Base-by-base conservation (phyloP, 2,329 filamentous ascomycete species). In the Elsinoe fawcettii region DNA sequence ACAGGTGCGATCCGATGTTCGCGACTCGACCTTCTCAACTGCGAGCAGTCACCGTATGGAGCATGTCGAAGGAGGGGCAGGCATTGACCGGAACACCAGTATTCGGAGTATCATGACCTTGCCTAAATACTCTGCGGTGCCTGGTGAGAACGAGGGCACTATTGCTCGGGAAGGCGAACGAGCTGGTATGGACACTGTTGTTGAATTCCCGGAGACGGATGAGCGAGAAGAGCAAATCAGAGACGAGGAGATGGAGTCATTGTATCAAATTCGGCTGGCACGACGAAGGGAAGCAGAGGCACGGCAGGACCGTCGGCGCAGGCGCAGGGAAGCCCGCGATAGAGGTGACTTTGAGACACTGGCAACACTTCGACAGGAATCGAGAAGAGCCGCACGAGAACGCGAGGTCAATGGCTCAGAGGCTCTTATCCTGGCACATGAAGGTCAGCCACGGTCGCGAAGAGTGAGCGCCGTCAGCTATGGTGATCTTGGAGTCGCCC, bases 21-120 rank as follows among this genome's bases (percentile, higher is more conserved):
- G 56, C 34, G 36, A 58, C 30, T 58, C 56, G 34, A 51, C 34
- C 12, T 39, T 27, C 16, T 58, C 56, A 9, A 39, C 39, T n/a
- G 30, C 49, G n/a, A 53, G 34, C 49, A 53, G 49, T 23, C 44
- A 51, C 30, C 37, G 25, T 5, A 56, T 56, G 54, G 54, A 47
- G 18, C 46, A 58, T 55, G 56, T 53, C 37, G 56, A 58, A 49
- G 32, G 53, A 12, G 58, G 58, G 25, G 56, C 55, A 22, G 75
- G 73, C 3, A 82, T 96, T 11, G 88, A 92, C 67, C 82, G 92
- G 30, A 87, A 92, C 65, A 90, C 88, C 1, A 95, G 89, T 7
- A 79, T 97, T 46, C 85, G 92, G 57, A 95, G 90, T n/a, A 84
- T 97, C 57, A 93, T 96, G 80, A 97, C 93, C 0, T 75, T 99